These are phyloP conservation scores for Hippophae tibetana DNA, from an alignment of 306 rosid genomes.

Conservation along the genomic window DNA sequence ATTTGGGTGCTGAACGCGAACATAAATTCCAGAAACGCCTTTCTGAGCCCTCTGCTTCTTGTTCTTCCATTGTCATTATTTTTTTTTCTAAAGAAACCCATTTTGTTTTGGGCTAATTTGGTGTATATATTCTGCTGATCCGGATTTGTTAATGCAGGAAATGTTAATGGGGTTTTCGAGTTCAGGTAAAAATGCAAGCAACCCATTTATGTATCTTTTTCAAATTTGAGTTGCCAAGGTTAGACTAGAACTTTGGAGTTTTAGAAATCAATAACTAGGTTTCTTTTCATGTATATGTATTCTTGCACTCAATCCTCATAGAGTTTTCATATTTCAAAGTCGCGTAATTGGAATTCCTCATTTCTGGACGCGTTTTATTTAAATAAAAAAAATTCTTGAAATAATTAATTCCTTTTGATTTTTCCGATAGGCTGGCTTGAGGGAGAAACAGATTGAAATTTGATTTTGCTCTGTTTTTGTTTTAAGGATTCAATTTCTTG, in stretches of 20 bases:
- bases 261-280: neutral
- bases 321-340: too few relatives aligned
- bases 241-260: neutral
- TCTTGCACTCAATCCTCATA: too few relatives aligned
- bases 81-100: conserved; percentile 5
- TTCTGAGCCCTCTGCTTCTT: neutral
- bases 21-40: neutral
- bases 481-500: conserved; percentile 19
- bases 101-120: conserved; percentile 18
- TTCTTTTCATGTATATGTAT: too few relatives aligned
- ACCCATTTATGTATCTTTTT: conserved; percentile 38
- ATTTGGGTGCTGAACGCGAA: neutral
- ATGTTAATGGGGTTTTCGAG: conserved; percentile 20
- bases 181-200: conserved; percentile 40
- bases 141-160: conserved; percentile 32
- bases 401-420: too few relatives aligned
- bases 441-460: too few relatives aligned
- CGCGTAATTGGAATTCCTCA: too few relatives aligned
- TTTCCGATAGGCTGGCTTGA: too few relatives aligned
- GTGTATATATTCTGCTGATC: conserved; percentile 30
- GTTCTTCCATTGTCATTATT: neutral
- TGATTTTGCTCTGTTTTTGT: conserved; percentile 1
- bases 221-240: conserved; percentile 13
- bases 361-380: conserved; percentile 8
- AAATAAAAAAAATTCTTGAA: too few relatives aligned